These are phyloP conservation scores for Trametopsis cervina DNA, from an alignment of 768 basidiomycete genomes.

Conservation along the genomic window DNA sequence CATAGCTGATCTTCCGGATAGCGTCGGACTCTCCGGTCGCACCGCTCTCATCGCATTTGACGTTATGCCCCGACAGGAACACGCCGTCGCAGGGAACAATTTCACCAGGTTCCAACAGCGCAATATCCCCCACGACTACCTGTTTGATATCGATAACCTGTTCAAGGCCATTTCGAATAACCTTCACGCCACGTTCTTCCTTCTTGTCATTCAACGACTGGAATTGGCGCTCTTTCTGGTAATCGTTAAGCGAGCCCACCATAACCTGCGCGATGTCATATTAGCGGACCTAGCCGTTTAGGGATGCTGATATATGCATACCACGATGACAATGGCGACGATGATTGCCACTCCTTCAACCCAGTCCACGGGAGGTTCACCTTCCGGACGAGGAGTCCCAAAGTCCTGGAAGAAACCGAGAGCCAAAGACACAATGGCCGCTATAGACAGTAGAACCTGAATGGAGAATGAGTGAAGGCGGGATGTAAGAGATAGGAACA, in stretches of 20 bases:
- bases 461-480: too few species aligned
- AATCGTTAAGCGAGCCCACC: conserved; percentile 95
- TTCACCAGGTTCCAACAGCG: conserved; percentile 90
- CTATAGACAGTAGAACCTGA: conserved; percentile 85
- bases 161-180: conserved; percentile 28
- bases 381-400: conserved; percentile 52
- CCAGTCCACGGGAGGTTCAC: conserved; percentile 86
- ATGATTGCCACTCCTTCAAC: conserved; percentile 89
- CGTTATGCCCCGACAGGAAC: conserved; percentile 87
- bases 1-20: conserved; percentile 80
- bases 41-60: conserved; percentile 93
- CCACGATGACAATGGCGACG: conserved; percentile 69
- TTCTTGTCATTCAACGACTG: conserved; percentile 87
- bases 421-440: conserved; percentile 88
- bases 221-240: conserved; percentile 98
- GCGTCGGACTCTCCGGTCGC: conserved; percentile 97
- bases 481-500: too few species aligned
- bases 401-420: conserved; percentile 94
- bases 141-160: conserved; percentile 43
- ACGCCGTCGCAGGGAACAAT: conserved; percentile 95
- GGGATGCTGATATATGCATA: conserved; percentile 31
- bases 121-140: conserved; percentile 91
- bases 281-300: neutral
- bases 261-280: conserved; percentile 51
- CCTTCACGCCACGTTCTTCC: conserved; percentile 88